Evolutionary conservation across 495 filamentous ascomycete genomes (phyloP).

Genomic region (Bacidia gigantensis): DNA sequence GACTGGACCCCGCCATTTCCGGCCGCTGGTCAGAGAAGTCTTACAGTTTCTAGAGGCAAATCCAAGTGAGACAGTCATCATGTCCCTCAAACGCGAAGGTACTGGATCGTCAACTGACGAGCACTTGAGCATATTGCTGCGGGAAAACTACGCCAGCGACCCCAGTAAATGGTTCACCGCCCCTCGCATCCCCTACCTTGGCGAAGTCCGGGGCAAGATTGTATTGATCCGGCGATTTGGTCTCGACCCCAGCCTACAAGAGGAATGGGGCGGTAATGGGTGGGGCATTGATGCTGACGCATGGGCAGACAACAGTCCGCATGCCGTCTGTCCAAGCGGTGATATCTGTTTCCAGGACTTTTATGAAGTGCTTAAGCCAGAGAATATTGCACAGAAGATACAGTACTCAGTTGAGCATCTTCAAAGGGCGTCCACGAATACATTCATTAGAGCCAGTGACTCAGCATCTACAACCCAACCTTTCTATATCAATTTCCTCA

Average conservation of each 20-base stretch:
- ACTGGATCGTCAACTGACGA: constrained; percentile 66
- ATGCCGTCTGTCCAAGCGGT: constrained; percentile 57
- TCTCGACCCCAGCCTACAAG: constrained; percentile 44
- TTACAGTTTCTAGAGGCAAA: constrained; percentile 64
- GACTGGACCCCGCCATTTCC: constrained; percentile 60
- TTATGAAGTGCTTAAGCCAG: constrained; percentile 68
- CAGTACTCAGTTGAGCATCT: constrained; percentile 57
- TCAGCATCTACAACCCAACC: constrained; percentile 34
- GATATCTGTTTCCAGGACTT: constrained; percentile 86
- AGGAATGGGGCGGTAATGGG: constrained; percentile 48
- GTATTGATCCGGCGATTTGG: constrained; percentile 74
- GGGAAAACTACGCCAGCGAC: constrained; percentile 52
- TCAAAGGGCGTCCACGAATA: constrained; percentile 46
- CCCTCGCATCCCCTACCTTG: constrained; percentile 66
- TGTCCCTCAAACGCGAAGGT: constrained; percentile 87
- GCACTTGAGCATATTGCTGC: constrained; percentile 57
- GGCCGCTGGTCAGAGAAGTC: constrained; percentile 51
- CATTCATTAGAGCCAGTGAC: constrained; percentile 18
- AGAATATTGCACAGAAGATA: constrained; percentile 73
- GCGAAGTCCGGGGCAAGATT: constrained; percentile 68
- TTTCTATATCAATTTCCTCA: constrained; percentile 83
- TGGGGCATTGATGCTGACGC: constrained; percentile 68
- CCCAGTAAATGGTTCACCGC: constrained; percentile 62
- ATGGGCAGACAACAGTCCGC: constrained; percentile 83
- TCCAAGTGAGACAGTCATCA: constrained; percentile 68